These are phyloP conservation scores for Zoysia japonica DNA, from an alignment of 176 grass and related monocot species.

Conservation along the genomic window DNA sequence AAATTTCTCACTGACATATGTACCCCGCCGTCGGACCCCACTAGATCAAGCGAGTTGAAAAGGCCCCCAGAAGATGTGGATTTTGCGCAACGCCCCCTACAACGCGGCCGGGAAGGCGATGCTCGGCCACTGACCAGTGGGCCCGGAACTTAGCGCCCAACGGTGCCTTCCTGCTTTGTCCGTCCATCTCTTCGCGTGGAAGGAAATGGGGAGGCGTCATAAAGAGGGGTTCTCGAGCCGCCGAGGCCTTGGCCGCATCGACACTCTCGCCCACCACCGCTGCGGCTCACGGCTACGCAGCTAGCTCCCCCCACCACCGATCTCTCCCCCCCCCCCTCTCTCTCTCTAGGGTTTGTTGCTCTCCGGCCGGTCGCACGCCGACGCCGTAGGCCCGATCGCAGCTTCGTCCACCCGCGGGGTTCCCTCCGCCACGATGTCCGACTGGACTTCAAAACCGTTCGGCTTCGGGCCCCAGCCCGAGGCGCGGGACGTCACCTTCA, in stretches of 20 bases:
- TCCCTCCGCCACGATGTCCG: slow-evolving; percentile 47
- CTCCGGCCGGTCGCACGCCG: neutral
- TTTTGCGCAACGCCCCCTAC: neutral
- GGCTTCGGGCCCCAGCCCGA: slow-evolving; percentile 26
- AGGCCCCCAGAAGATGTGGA: neutral
- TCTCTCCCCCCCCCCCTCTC: too few species aligned
- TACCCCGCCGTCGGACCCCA: neutral
- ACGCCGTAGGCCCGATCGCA: slow-evolving; percentile 41
- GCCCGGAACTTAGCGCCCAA: neutral
- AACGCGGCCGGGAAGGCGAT: neutral
- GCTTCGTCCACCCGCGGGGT: slow-evolving; percentile 36
- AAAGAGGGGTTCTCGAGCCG: slow-evolving; percentile 12
- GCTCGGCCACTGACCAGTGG: slow-evolving; percentile 3
- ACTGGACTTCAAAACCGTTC: slow-evolving; percentile 28
- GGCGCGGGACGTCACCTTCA: slow-evolving; percentile 60
- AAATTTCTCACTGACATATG: neutral
- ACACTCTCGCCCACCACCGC: slow-evolving; percentile 11
- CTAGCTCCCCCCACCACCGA: neutral
- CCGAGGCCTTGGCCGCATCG: slow-evolving; percentile 4
- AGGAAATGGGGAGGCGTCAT: slow-evolving; percentile 44
- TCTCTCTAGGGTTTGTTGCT: neutral
- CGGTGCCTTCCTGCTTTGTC: neutral
- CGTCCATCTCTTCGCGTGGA: slow-evolving; percentile 38
- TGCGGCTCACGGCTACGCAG: slow-evolving; percentile 94
- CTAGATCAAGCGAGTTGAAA: neutral